phyloP scores from a whole-genome alignment of 1,139 yeast species.

The Insectozyma bohioensis region DNA sequence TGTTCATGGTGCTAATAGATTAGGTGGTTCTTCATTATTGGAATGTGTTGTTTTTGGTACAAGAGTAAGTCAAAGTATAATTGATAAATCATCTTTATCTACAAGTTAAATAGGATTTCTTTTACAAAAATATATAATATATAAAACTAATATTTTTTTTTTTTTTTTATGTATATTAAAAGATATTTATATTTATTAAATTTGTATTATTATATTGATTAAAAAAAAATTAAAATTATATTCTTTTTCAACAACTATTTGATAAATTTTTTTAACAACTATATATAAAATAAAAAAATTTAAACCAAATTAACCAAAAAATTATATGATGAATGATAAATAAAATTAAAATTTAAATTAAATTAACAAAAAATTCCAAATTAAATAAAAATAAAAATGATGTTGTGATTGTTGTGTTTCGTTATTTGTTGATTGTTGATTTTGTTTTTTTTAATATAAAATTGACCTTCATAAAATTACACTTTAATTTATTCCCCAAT shows the following conservation, averaged over 20 bases:
- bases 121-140: slow-evolving; percentile 1
- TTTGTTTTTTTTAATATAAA: too few relatives aligned
- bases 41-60: slow-evolving; percentile 43
- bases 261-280: too few relatives aligned
- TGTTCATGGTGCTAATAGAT: slow-evolving; percentile 37
- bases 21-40: slow-evolving; percentile 38
- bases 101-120: too few relatives aligned
- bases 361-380: not conserved
- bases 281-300: too few relatives aligned
- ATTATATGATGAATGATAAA: not conserved
- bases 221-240: too few relatives aligned
- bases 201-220: not conserved
- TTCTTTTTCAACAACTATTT: too few relatives aligned
- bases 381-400: not conserved
- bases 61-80: slow-evolving; percentile 14
- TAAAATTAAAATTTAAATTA: not conserved
- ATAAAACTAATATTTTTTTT: too few relatives aligned
- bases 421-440: too few relatives aligned
- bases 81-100: not conserved
- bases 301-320: too few relatives aligned
- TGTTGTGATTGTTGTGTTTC: not conserved
- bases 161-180: slow-evolving; percentile 3
- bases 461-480: not conserved
- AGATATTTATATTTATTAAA: slow-evolving; percentile 1
- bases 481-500: not conserved